Percentiles rank a stretch among this genome's conserved stretches.
phyloP scores from a whole-genome alignment of 305 asterid genomes.

The Plantago rigida region DNA sequence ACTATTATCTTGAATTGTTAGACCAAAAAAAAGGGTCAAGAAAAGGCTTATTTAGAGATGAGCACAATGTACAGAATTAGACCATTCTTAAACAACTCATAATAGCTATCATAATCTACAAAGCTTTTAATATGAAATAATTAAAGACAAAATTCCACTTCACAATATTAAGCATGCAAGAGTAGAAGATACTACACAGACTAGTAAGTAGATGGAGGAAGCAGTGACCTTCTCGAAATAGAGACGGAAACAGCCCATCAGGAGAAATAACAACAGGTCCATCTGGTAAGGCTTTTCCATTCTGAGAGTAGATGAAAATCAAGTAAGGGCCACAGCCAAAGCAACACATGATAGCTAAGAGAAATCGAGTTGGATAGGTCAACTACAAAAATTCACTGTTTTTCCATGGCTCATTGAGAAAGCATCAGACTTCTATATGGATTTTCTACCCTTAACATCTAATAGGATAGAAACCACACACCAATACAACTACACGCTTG shows the following conservation, averaged over 20 bases:
- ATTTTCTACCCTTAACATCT: neutral
- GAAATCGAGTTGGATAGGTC: too few species aligned
- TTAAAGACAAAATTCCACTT: neutral
- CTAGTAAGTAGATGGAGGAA: slow-evolving; percentile 15
- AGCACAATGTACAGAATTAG: too few species aligned
- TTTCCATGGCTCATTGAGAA: too few species aligned
- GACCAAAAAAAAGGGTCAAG: too few species aligned
- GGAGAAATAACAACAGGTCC: slow-evolving; percentile 98
- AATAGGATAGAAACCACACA: neutral
- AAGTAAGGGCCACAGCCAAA: neutral
- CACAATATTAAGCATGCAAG: slow-evolving; percentile 12
- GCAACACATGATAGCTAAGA: too few species aligned
- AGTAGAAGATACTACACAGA: slow-evolving; percentile 13
- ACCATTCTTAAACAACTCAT: too few species aligned
- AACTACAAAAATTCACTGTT: too few species aligned
- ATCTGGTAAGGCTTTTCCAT: slow-evolving; percentile 84
- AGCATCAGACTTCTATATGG: too few species aligned
- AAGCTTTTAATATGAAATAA: slow-evolving; percentile 16
- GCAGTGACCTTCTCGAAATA: slow-evolving; percentile 75
- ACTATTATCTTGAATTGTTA: too few species aligned
- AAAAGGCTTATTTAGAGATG: neutral
- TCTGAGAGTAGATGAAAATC: slow-evolving; percentile 36
- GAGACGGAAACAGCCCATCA: slow-evolving; percentile 93
- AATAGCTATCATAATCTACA: neutral
- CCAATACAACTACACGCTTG: neutral